These are phyloP conservation scores for Penicillium ochrochloron DNA, from an alignment of 495 filamentous ascomycete species.

Conservation along the genomic window DNA sequence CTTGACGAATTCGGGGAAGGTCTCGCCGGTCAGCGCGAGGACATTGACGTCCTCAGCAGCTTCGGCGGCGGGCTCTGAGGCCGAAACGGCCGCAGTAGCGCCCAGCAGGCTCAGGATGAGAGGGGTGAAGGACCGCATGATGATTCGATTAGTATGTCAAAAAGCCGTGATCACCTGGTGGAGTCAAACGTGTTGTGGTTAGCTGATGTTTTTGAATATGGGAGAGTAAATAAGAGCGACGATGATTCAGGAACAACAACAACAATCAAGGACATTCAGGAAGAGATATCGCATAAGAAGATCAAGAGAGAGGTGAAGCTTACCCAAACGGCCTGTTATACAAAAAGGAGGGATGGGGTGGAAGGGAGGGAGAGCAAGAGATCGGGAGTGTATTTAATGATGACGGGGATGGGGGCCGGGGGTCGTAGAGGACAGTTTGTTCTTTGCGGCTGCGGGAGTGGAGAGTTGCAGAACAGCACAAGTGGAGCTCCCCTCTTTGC, in stretches of 20 bases:
- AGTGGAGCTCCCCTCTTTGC: constrained; percentile 3
- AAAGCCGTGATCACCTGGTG: constrained; percentile 20
- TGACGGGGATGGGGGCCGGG: constrained; percentile 23
- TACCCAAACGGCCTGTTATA: constrained; percentile 25
- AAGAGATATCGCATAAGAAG: neutral
- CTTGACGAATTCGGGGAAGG: constrained; percentile 82
- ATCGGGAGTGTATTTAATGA: constrained; percentile 30
- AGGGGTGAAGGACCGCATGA: constrained; percentile 62
- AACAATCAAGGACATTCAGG: neutral
- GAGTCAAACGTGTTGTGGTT: constrained; percentile 2
- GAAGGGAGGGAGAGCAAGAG: constrained; percentile 5
- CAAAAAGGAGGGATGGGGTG: constrained; percentile 18
- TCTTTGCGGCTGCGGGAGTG: constrained; percentile 42
- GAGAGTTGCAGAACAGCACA: constrained; percentile 24
- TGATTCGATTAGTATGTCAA: constrained; percentile 27
- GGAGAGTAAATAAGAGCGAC: neutral
- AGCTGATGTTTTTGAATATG: constrained; percentile 1
- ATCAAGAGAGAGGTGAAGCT: constrained; percentile 1
- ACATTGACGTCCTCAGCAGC: constrained; percentile 65
- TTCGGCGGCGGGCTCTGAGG: constrained; percentile 50
- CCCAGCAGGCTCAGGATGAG: constrained; percentile 63
- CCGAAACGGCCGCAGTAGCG: constrained; percentile 64
- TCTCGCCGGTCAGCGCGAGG: constrained; percentile 79
- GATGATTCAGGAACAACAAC: neutral
- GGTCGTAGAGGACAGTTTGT: constrained; percentile 54